Conservation (phyloP, 441 rosid genomes). For the Brassica balearica region DNA sequence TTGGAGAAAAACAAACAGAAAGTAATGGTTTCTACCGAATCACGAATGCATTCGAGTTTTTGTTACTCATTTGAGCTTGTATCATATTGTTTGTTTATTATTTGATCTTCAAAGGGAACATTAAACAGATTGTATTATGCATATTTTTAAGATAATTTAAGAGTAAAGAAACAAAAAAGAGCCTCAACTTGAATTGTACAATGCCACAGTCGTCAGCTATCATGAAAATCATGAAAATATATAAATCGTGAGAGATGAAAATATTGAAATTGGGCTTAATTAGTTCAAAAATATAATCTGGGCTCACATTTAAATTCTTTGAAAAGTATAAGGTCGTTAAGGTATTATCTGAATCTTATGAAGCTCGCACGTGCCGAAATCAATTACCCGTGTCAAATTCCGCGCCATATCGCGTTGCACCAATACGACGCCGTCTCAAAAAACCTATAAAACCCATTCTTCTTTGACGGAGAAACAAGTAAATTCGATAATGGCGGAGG, state of each 20-base stretch:
- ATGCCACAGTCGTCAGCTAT: background rate
- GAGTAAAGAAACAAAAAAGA: background rate
- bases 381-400: slow-evolving; percentile 22
- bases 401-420: slow-evolving; percentile 29
- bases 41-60: slow-evolving; percentile 14
- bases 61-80: slow-evolving; percentile 18
- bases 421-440: background rate
- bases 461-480: background rate
- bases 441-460: background rate
- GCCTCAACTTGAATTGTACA: background rate
- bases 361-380: slow-evolving; percentile 31
- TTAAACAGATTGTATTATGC: background rate
- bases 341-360: background rate
- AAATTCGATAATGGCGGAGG: slow-evolving; percentile 33
- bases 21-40: slow-evolving; percentile 23
- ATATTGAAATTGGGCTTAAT: background rate
- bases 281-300: background rate
- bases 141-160: too few species aligned
- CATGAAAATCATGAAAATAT: background rate
- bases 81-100: background rate
- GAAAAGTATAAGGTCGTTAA: slow-evolving; percentile 2
- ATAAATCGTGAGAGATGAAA: background rate
- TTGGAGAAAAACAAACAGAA: slow-evolving; percentile 27
- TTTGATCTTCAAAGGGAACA: background rate
- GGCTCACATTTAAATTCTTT: slow-evolving; percentile 4